Evolutionary conservation across 805 yeast genomes (phyloP).

Genomic region (Pichia eremophila): DNA sequence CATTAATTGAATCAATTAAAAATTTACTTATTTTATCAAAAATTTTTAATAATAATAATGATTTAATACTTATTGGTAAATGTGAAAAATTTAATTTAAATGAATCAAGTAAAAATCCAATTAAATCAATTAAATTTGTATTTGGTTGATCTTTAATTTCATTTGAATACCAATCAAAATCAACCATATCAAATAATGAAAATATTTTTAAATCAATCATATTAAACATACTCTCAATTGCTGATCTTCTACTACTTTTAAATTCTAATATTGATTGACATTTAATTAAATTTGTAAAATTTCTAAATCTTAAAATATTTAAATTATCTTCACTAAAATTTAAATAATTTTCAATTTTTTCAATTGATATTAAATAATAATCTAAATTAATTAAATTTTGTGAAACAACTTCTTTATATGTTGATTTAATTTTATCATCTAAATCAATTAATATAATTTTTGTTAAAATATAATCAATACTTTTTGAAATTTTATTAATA

Average conservation of each 20-base stretch:
- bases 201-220: conserved; percentile 74
- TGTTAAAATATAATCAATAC: conserved; percentile 62
- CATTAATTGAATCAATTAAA: conserved; percentile 50
- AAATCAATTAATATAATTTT: conserved; percentile 59
- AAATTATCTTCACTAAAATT: conserved; percentile 27
- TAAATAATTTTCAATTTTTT: conserved; percentile 47
- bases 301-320: conserved; percentile 21
- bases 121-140: conserved; percentile 70
- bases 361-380: conserved; percentile 68
- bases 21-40: conserved; percentile 76
- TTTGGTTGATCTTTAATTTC: conserved; percentile 52
- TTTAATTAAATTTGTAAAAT: conserved; percentile 20
- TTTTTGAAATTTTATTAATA: conserved; percentile 47
- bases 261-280: conserved; percentile 38
- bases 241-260: conserved; percentile 43
- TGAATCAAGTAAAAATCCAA: conserved; percentile 74
- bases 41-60: conserved; percentile 74
- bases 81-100: conserved; percentile 77
- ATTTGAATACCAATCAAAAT: conserved; percentile 71
- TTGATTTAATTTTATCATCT: conserved; percentile 50
- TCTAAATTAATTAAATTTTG: conserved; percentile 86
- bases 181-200: conserved; percentile 75
- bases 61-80: conserved; percentile 67
- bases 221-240: conserved; percentile 74
- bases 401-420: conserved; percentile 81